A percentile compares a stretch with the other conserved stretches of the same genome.
Conservation (phyloP, 2,329 filamentous ascomycete genomes). For the Fusarium sp. region DNA sequence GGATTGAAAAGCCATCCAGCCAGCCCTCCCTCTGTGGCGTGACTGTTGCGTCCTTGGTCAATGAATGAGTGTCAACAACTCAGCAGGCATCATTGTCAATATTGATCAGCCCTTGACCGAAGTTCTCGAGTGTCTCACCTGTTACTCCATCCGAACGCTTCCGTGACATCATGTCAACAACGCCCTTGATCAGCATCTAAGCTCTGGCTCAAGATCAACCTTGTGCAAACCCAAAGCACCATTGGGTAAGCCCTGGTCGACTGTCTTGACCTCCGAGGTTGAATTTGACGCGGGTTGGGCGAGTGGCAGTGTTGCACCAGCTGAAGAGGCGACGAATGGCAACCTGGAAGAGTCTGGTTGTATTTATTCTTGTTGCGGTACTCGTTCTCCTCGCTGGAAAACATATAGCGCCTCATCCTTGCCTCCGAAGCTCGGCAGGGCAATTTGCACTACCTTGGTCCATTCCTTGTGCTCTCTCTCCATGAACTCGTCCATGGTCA, state of each 20-base stretch:
- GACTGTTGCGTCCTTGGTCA: neutral
- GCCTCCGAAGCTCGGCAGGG: constrained; percentile 75
- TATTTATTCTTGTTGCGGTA: constrained; percentile 37
- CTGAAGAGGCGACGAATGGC: neutral
- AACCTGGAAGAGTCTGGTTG: neutral
- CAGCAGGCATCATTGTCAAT: neutral
- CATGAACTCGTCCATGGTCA: constrained; percentile 73
- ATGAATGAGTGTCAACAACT: neutral
- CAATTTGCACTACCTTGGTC: constrained; percentile 67
- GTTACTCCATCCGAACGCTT: neutral
- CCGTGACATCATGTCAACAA: neutral
- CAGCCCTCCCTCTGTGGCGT: neutral
- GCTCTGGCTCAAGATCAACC: neutral
- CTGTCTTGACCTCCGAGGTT: neutral
- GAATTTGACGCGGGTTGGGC: neutral
- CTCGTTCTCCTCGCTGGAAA: constrained; percentile 61
- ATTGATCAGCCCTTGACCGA: neutral
- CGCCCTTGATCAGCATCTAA: neutral
- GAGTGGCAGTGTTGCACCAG: neutral
- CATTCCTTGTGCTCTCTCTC: constrained; percentile 63
- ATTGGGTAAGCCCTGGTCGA: neutral
- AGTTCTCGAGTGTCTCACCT: constrained; percentile 1
- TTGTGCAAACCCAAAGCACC: neutral
- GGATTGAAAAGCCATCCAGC: neutral
- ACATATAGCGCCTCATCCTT: constrained; percentile 79